Base-by-base conservation (phyloP, 192 early-diverging fungal genomes). In the Phycomyces blakesleeanus region DNA sequence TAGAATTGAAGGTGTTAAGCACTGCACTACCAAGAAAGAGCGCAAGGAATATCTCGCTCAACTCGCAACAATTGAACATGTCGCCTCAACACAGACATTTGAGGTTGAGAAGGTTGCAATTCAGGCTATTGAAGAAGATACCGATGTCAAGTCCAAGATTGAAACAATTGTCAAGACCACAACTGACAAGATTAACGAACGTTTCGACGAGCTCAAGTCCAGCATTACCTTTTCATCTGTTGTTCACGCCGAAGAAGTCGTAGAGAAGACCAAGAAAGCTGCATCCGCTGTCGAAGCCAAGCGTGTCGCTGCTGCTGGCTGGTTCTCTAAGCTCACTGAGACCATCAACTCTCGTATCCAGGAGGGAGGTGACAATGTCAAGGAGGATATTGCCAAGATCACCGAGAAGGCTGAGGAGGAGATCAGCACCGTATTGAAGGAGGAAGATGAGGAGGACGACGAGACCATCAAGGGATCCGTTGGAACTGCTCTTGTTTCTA, bases 91-190 rank as follows among this genome's bases (percentile, higher is more conserved):
- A 24, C 51, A 63, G 41, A 38, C 51, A 15, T 7, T 37, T 41
- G 61, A 63, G n/a, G 61, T 41, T 5, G 51, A 63, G 37, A 63
- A 63, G 39, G 51, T 63, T 16, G 61, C 61, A 26, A 54, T 63
- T 12, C 51, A 63, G 27, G 51, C 61, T 1, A 29, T 52, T 16
- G 14, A 16, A 15, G 24, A 38, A 12, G 56, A 65, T 37, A 49
- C 41, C 2, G 63, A 65, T 51, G n/a, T 57, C 1, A 47, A 51
- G 11, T 49, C 26, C 2, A 41, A 56, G 20, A 53, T 61, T 16
- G 54, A 10, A 0, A n/a, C 26, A 37, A 44, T 62, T 24, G 50
- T 58, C 16, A 41, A 57, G 42, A 29, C 49, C 14, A 25, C 26
- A 11, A 54, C 47, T 38, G 27, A 47, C 5, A 29, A 66, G 18